These are phyloP conservation scores for Acanthamoeba culbertsoni DNA, from an alignment of 208 protist genomes.

Conservation along the genomic window DNA sequence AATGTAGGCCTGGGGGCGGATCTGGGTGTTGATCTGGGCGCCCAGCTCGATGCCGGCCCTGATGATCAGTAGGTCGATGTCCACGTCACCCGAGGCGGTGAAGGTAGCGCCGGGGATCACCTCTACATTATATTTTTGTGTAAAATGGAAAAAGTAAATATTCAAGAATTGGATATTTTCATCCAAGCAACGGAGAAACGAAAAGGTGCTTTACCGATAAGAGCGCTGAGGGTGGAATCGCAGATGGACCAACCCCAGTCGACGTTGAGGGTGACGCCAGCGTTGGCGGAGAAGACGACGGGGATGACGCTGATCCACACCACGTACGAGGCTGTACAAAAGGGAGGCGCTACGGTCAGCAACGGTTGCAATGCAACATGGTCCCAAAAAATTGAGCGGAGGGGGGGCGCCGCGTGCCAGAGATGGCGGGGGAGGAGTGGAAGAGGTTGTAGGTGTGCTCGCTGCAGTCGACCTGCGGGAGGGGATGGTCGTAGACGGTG, in stretches of 20 bases:
- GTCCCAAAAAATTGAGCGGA: background rate
- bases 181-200: background rate
- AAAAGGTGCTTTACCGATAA: slow-evolving; percentile 58
- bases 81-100: slow-evolving; percentile 41
- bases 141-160: too few species aligned
- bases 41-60: slow-evolving; percentile 64
- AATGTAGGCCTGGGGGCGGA: slow-evolving; percentile 68
- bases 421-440: background rate
- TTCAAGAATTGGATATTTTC: background rate
- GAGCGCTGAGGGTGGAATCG: slow-evolving; percentile 51
- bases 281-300: slow-evolving; percentile 58
- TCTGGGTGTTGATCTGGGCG: slow-evolving; percentile 53
- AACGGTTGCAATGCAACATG: background rate
- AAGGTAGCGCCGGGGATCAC: slow-evolving; percentile 62
- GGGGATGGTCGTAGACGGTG: slow-evolving; percentile 45
- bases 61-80: slow-evolving; percentile 68
- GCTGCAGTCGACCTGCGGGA: slow-evolving; percentile 63
- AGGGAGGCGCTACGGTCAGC: background rate
- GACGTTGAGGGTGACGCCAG: slow-evolving; percentile 56
- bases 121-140: slow-evolving; percentile 2
- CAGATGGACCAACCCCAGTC: slow-evolving; percentile 70
- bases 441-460: slow-evolving; percentile 67
- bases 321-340: slow-evolving; percentile 59
- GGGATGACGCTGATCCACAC: slow-evolving; percentile 68
- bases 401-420: background rate